A percentile compares a stretch with the other conserved stretches of the same genome.
Evolutionary conservation across 192 early-diverging fungal genomes (phyloP).

Genomic region (Rhizophagus clarus): DNA sequence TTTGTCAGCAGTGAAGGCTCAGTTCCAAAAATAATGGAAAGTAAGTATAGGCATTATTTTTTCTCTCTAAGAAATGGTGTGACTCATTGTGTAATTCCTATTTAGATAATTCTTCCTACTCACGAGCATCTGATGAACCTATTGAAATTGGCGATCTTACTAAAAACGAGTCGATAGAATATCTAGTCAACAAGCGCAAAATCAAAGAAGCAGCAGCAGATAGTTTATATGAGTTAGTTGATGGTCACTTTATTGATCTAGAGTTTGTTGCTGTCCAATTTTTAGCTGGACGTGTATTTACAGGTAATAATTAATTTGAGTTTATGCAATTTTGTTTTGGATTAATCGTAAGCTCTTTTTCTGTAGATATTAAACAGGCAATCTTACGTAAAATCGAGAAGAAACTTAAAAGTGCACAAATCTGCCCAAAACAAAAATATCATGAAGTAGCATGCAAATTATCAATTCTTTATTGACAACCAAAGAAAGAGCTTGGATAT

Average conservation of each 20-base stretch:
- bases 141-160: constrained; percentile 29
- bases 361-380: background rate
- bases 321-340: background rate
- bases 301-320: background rate
- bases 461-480: background rate
- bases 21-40: constrained; percentile 3
- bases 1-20: constrained; percentile 28
- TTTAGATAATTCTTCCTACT: background rate
- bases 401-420: background rate
- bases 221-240: constrained; percentile 16
- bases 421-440: background rate
- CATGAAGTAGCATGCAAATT: background rate
- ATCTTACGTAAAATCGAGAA: background rate
- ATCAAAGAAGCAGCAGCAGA: constrained; percentile 7
- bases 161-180: constrained; percentile 22
- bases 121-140: background rate
- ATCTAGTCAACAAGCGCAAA: constrained; percentile 14
- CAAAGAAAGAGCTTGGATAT: background rate
- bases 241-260: background rate
- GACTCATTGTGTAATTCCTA: background rate
- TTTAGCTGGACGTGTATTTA: background rate
- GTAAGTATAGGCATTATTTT: constrained; percentile 12
- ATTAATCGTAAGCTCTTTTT: background rate
- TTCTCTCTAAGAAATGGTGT: background rate
- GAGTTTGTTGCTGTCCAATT: background rate